Evolutionary conservation across 345 rosid genomes (phyloP).

Genomic region (Eucalyptus erythrocorys): DNA sequence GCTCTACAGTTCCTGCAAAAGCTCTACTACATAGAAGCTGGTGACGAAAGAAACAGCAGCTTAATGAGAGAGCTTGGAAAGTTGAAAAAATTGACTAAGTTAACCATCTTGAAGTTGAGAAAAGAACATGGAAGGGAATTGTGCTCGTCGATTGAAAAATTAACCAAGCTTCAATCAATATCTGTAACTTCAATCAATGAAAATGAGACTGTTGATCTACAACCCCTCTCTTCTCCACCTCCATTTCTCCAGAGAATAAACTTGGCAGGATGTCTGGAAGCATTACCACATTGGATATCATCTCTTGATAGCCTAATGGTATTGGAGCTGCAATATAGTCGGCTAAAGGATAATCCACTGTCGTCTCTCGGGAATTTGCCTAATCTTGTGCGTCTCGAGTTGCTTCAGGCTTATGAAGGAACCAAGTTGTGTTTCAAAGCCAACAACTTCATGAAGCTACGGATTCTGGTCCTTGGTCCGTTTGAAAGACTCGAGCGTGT

Average conservation of each 20-base stretch:
- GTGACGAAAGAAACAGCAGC: not conserved
- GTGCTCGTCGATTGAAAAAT: constrained; percentile 10
- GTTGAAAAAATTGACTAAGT: constrained; percentile 14
- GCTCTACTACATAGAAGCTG: constrained; percentile 11
- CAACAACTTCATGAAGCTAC: constrained; percentile 13
- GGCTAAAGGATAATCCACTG: constrained; percentile 12
- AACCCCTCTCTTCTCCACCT: constrained; percentile 10
- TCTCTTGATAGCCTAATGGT: constrained; percentile 7
- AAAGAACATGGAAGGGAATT: constrained; percentile 13
- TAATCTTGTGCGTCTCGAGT: constrained; percentile 11
- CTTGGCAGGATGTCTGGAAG: constrained; percentile 8
- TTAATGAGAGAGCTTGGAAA: constrained; percentile 16
- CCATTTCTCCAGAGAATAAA: constrained; percentile 4
- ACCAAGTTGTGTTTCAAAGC: not conserved
- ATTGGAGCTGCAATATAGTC: constrained; percentile 3
- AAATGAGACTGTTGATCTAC: constrained; percentile 11
- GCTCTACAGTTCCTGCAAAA: constrained; percentile 14
- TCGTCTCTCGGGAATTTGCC: constrained; percentile 7
- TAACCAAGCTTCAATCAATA: constrained; percentile 12
- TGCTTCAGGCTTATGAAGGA: constrained; percentile 5
- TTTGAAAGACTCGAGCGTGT: not conserved
- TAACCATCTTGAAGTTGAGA: constrained; percentile 20
- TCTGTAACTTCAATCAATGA: constrained; percentile 6
- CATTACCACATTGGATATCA: constrained; percentile 14
- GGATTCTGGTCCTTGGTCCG: constrained; percentile 2